These are phyloP conservation scores for Chondrus crispus DNA, from an alignment of 23 red algal species.

Conservation along the genomic window DNA sequence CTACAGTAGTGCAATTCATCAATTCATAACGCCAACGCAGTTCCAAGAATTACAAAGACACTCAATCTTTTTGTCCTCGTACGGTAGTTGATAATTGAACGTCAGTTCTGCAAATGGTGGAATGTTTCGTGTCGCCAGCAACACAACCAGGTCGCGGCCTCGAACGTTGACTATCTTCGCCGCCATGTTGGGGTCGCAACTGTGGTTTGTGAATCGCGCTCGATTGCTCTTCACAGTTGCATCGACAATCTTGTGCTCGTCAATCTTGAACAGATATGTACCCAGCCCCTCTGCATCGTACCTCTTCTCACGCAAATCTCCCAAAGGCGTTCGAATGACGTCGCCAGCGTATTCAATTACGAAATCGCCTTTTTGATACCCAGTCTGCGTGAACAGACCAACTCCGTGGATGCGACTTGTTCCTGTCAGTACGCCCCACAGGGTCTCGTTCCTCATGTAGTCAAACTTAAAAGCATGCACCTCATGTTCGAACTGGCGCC, in stretches of 20 bases:
- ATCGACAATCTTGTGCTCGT: constrained; percentile 85
- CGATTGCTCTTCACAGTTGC: constrained; percentile 88
- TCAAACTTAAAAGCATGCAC: constrained; percentile 28
- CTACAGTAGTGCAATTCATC: too few relatives aligned
- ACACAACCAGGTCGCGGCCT: constrained; percentile 45
- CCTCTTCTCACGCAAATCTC: constrained; percentile 73
- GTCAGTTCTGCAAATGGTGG: constrained; percentile 50
- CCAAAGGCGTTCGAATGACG: constrained; percentile 73
- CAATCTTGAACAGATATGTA: constrained; percentile 89
- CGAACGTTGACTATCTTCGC: constrained; percentile 43
- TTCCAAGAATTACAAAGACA: constrained; percentile 59
- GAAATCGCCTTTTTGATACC: constrained; percentile 73
- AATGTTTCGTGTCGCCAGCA: constrained; percentile 48
- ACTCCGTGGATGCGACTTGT: constrained; percentile 84
- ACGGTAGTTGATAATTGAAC: constrained; percentile 70
- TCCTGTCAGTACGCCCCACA: constrained; percentile 50
- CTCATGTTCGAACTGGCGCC: not conserved
- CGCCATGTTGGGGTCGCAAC: constrained; percentile 82
- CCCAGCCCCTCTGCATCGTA: constrained; percentile 83
- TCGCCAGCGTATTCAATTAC: constrained; percentile 96
- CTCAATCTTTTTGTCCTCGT: constrained; percentile 52
- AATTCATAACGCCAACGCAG: constrained; percentile 69
- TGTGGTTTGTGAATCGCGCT: constrained; percentile 96
- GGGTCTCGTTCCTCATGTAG: constrained; percentile 14
- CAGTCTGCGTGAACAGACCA: constrained; percentile 76